Conservation (phyloP, 1,284 basidiomycete species). For the Trametes polyzona region DNA sequence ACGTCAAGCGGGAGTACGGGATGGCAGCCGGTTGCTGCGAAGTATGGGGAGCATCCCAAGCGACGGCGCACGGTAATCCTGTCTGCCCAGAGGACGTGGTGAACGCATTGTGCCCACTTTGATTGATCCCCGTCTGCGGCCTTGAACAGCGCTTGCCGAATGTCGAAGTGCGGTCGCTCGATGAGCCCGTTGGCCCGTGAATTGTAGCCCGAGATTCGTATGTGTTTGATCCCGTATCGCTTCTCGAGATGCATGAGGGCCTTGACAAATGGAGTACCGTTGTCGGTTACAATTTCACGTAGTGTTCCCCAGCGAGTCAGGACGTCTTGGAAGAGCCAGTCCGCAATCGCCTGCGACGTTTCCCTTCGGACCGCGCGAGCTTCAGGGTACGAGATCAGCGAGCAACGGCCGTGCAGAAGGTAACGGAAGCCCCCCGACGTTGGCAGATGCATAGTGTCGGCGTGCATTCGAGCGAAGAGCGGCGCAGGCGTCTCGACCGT, state of each 20-base stretch:
- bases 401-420: slow-evolving; percentile 31
- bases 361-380: slow-evolving; percentile 20
- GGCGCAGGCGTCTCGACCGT: slow-evolving; percentile 33
- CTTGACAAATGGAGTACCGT: slow-evolving; percentile 34
- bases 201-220: slow-evolving; percentile 50
- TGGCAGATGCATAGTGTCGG: slow-evolving; percentile 39
- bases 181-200: no score
- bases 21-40: slow-evolving; percentile 40
- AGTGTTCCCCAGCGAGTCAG: slow-evolving; percentile 29
- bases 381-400: slow-evolving; percentile 28
- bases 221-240: slow-evolving; percentile 42
- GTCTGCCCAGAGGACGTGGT: no score
- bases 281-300: slow-evolving; percentile 32
- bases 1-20: slow-evolving; percentile 46
- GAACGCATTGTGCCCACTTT: no score
- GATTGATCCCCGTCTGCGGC: no score
- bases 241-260: slow-evolving; percentile 31
- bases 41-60: slow-evolving; percentile 43
- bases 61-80: slow-evolving; percentile 35
- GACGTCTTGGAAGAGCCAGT: slow-evolving; percentile 34
- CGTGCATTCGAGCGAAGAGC: slow-evolving; percentile 38
- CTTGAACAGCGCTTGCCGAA: slow-evolving; percentile 40
- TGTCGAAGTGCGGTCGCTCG: slow-evolving; percentile 41
- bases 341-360: slow-evolving; percentile 15
- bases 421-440: slow-evolving; percentile 26